Evolutionary conservation across 2,329 filamentous ascomycete species (phyloP), one percentile per base, ranked within the genome.

Genomic region (Botrytis fabae): DNA sequence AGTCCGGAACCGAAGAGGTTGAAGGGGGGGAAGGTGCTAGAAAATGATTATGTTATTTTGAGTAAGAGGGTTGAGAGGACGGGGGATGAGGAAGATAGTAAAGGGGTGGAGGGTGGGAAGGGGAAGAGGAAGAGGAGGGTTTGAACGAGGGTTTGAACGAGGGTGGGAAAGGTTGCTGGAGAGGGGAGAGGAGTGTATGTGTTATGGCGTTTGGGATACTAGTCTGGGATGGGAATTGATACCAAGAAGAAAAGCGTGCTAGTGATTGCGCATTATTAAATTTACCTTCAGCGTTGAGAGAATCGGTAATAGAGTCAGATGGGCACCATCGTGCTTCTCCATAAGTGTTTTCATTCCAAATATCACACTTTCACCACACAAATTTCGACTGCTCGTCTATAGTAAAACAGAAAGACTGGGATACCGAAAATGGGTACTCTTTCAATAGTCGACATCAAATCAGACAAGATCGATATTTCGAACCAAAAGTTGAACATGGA

Each of bases 41-140:
- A 83, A 71, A 85, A 86, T 0, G 88, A 90, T 75, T 91, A 91
- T 82, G 81, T 87, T 48, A 90, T 91, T 74, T 79, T 91, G 80
- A 90, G 88, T 79, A 87, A 86, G 68, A 22, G 28, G 10, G 54
- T 72, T 69, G 25, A 60, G 40, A 38, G 44, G 28, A 32, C 3
- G 7, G 59, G 32, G 20, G 59, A 2, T 2, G 32, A 25, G 12
- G 35, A 28, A 48, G 14, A 38, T 18, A 44, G 40, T 28, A 18
- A 18, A 57, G 28, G 62, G 60, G 10, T 7, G 38, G 60, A 51
- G n/a, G 28, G 7, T 20, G 48, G 38, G 20, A 57, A n/a, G 18
- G 14, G 20, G 32, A 38, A 57, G 28, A 22, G 61, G 38, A 25
- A 51, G 38, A 66, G 38, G 40, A 32, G 20, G 1, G 16, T 28